phyloP scores from a whole-genome alignment of 257 asterid genomes.

The Scutellaria minor region DNA sequence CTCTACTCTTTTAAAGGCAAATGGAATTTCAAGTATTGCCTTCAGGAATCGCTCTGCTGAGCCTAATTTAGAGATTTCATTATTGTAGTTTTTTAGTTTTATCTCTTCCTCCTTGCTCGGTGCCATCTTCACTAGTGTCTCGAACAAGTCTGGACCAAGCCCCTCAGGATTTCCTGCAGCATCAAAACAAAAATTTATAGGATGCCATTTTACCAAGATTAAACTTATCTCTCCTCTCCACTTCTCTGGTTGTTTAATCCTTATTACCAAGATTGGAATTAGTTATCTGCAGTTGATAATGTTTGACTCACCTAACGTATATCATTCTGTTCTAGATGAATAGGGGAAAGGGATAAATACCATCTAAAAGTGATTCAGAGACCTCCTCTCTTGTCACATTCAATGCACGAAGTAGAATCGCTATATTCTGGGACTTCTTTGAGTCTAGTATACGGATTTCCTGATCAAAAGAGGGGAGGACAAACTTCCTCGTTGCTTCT shows the following conservation, averaged over 20 bases:
- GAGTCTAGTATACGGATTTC: conserved; percentile 77
- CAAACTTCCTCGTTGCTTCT: conserved; percentile 59
- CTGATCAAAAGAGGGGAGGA: conserved; percentile 53
- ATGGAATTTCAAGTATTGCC: conserved; percentile 82
- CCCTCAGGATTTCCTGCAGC: conserved; percentile 83
- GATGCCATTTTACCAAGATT: not conserved
- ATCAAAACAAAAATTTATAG: conserved; percentile 1
- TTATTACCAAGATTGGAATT: not conserved
- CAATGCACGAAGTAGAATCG: conserved; percentile 82
- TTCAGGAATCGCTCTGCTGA: conserved; percentile 84
- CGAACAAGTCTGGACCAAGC: conserved; percentile 82
- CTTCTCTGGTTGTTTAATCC: too few species aligned
- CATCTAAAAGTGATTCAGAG: conserved; percentile 83
- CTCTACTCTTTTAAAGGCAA: conserved; percentile 90
- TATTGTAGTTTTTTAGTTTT: conserved; percentile 63
- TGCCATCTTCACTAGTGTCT: conserved; percentile 94
- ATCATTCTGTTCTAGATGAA: conserved; percentile 2
- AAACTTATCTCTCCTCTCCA: not conserved
- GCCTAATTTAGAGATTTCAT: conserved; percentile 69
- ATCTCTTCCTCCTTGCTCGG: conserved; percentile 94
- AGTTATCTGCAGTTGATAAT: not conserved
- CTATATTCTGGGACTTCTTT: conserved; percentile 90
- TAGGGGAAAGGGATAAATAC: conserved; percentile 43
- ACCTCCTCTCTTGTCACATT: conserved; percentile 88
- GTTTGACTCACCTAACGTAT: conserved; percentile 20